Evolutionary conservation across 2,329 filamentous ascomycete species (phyloP), one percentile per base, ranked within the genome.

Genomic region (Knoxdaviesia proteae): DNA sequence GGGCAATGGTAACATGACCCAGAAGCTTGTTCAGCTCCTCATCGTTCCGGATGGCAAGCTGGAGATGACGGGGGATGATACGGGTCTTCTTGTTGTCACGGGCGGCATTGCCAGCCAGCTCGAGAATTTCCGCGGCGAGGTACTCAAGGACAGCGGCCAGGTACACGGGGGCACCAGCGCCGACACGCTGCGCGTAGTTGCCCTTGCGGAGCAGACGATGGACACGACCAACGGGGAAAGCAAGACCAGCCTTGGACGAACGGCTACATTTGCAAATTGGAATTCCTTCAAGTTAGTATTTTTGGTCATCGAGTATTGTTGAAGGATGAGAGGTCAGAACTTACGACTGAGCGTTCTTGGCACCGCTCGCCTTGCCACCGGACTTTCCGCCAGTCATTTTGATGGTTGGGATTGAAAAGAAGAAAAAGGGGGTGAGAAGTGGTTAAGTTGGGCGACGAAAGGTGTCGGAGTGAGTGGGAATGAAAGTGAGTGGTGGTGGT

Each of bases 371-470:
- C 81, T 96, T 96, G 79, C 90, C 90, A 68, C 90, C 90, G 71
- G 88, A 94, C 72, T 98, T 98, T 68, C 90, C 90, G 68, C 88
- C 88, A 84, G 90, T 93, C 90, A 98, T 98, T 82, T 84, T 94
- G 80, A 74, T 57, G 53, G 52, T 58, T 42, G 40, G 41, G 38
- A 31, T 50, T 38, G 32, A 40, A 36, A 29, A 41, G 34, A 30
- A 39, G 48, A 53, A 46, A 46, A 35, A 47, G 32, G 43, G 43
- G 38, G 41, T 42, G 38, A 41, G 42, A 46, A 49, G 44, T 44
- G 46, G 39, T 40, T 41, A 36, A 39, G 31, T 32, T 43, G 44
- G 39, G 47, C 40, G 39, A 37, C 46, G 48, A 47, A 42, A 52
- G 49, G 48, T 46, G 37, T 37, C 40, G 35, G 41, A 34, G n/a